A percentile compares a stretch with the other conserved stretches of the same genome.
Conservation (phyloP, 306 rosid species). For the Adenanthera pavonina region DNA sequence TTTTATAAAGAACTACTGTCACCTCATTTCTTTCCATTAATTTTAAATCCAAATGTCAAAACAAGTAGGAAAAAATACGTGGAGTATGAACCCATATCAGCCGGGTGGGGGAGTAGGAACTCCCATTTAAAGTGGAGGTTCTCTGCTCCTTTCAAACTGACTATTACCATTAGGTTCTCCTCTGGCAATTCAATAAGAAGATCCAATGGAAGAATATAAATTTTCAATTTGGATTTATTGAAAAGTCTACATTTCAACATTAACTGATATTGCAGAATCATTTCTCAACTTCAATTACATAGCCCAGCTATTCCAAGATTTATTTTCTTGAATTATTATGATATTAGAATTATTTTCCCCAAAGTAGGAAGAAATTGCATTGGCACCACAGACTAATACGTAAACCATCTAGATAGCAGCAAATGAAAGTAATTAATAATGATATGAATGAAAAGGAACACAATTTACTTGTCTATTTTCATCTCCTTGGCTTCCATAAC, state of each 20-base stretch:
- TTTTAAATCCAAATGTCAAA: slow-evolving; percentile 12
- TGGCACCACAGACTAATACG: slow-evolving; percentile 20
- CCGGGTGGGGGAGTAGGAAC: neutral
- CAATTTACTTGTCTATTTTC: slow-evolving; percentile 83
- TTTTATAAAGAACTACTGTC: neutral
- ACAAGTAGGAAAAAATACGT: neutral
- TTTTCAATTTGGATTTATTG: slow-evolving; percentile 6
- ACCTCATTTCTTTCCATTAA: slow-evolving; percentile 23
- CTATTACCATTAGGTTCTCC: neutral
- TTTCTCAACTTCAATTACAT: slow-evolving; percentile 5
- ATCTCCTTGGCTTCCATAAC: slow-evolving; percentile 85
- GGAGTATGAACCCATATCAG: neutral
- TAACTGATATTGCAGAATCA: slow-evolving; percentile 17
- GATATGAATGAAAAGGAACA: slow-evolving; percentile 16
- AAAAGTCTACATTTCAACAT: slow-evolving; percentile 7
- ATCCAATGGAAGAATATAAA: neutral
- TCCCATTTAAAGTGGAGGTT: neutral
- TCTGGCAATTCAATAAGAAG: slow-evolving; percentile 7
- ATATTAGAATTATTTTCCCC: neutral
- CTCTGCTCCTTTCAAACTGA: neutral
- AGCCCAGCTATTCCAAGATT: neutral
- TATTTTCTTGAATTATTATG: slow-evolving; percentile 8
- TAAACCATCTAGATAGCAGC: slow-evolving; percentile 20
- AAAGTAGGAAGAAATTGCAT: slow-evolving; percentile 20
- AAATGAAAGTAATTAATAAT: slow-evolving; percentile 20